Evolutionary conservation across 306 rosid species (phyloP), one percentile per base, ranked within the genome.

Genomic region (Calophaca sinica): DNA sequence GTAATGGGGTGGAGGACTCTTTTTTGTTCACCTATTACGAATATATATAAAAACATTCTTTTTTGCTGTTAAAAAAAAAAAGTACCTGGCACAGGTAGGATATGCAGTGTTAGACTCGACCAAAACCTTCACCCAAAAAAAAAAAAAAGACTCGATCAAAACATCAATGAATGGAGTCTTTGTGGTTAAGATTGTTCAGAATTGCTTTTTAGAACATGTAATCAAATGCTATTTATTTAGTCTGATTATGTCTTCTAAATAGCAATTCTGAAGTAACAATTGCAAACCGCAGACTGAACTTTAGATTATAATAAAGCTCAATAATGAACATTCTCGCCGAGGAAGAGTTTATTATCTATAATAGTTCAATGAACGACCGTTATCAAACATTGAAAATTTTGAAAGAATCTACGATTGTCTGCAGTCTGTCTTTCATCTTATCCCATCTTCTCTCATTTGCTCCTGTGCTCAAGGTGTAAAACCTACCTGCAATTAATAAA

Each of bases 381-480:
- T 15, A 62, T 93, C 81, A 88, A 54, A 84, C 92, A 33, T 79
- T 81, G 79, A 83, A 85, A 81, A 86, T 77, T 71, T 87, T 82
- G 90, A 96, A 96, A 75, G 99, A 96, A 4, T 92, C 98, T 2
- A 89, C 7, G 4, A 96, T 70, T 2, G 87, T 88, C 51, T 82
- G 94, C 85, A 96, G 41, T 68, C 88, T 92, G 58, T 96, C 98
- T 84, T 92, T 90, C 96, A 96, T 92, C 84, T 96, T 96, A 12
- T 72, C 91, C 99, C 99, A 96, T 82, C 99, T 86, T 81, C 99
- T 92, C 85, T 96, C 91, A 68, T 92, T 92, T 42, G 96, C 88
- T 68, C 99, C 98, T 0, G 97, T 96, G 0, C 98, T 96, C 81
- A 90, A 66, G 1, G 98, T 90, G 89, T 87, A 96, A 82, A 96